Conservation (phyloP, 257 asterid species). For the Verbena officinalis region DNA sequence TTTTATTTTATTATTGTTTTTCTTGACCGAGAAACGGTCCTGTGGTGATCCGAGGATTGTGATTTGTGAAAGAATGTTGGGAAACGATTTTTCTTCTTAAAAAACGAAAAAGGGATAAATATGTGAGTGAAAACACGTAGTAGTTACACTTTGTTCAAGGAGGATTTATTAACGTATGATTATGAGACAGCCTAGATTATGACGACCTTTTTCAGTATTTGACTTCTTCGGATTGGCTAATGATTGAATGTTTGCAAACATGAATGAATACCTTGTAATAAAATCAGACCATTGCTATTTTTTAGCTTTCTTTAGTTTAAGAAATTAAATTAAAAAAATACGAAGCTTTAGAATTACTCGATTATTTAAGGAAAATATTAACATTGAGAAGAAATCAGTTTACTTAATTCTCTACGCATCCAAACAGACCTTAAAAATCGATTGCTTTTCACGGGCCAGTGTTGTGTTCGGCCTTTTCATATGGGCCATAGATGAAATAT, state of each 20-base stretch:
- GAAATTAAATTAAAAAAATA: no score
- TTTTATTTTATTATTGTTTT: no score
- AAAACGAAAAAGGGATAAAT: neutral
- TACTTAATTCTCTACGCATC: neutral
- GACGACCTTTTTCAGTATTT: neutral
- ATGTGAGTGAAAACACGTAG: slow-evolving; percentile 5
- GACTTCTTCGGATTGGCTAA: slow-evolving; percentile 12
- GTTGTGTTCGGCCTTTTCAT: no score
- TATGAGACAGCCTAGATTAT: neutral
- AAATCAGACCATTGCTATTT: no score
- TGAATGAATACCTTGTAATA: no score
- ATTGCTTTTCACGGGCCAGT: no score
- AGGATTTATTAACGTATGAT: neutral
- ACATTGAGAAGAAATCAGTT: no score
- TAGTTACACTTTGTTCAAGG: neutral
- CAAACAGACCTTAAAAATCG: neutral
- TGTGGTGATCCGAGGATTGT: slow-evolving; percentile 49
- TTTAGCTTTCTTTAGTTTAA: no score
- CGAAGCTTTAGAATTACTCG: no score
- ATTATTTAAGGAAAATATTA: no score
- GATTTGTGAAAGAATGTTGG: slow-evolving; percentile 9
- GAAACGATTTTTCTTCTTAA: neutral
- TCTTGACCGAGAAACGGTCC: slow-evolving; percentile 27
- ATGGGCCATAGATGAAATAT: neutral
- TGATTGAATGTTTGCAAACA: neutral